Evolutionary conservation across 768 basidiomycete genomes (phyloP).

Genomic region (Russula griseocarnosa): DNA sequence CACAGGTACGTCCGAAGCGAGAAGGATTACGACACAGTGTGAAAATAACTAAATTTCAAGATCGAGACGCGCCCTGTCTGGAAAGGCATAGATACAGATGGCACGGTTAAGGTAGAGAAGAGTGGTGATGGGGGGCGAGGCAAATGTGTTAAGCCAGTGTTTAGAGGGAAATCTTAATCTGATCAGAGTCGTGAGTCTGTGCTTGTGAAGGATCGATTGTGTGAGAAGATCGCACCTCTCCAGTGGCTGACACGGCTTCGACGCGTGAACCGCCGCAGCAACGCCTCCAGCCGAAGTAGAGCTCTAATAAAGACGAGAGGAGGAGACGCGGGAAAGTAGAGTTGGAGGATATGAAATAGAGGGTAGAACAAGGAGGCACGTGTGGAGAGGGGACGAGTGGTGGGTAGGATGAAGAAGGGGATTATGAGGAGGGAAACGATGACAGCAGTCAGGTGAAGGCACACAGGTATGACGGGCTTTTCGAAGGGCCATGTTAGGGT

Average conservation of each 20-base stretch:
- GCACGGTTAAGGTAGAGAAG: neutral
- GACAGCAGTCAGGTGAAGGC: constrained; percentile 1
- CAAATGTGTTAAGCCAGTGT: neutral
- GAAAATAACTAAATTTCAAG: neutral
- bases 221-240: constrained; percentile 4
- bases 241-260: neutral
- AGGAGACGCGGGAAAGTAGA: neutral
- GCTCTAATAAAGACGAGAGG: neutral
- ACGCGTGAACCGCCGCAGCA: neutral
- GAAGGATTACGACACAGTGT: constrained; percentile 11
- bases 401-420: neutral
- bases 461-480: constrained; percentile 20
- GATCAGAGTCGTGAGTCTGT: neutral
- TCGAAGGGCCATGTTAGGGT: constrained; percentile 7
- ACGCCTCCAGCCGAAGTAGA: constrained; percentile 1
- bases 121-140: neutral
- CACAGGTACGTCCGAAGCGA: constrained; percentile 12
- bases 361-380: neutral
- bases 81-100: neutral
- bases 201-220: neutral
- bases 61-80: neutral
- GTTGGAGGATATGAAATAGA: constrained; percentile 24
- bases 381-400: neutral
- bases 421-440: neutral
- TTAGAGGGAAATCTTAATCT: constrained; percentile 9